These are phyloP conservation scores for Ustilago crameri DNA, from an alignment of 1,284 basidiomycete genomes.

Conservation along the genomic window DNA sequence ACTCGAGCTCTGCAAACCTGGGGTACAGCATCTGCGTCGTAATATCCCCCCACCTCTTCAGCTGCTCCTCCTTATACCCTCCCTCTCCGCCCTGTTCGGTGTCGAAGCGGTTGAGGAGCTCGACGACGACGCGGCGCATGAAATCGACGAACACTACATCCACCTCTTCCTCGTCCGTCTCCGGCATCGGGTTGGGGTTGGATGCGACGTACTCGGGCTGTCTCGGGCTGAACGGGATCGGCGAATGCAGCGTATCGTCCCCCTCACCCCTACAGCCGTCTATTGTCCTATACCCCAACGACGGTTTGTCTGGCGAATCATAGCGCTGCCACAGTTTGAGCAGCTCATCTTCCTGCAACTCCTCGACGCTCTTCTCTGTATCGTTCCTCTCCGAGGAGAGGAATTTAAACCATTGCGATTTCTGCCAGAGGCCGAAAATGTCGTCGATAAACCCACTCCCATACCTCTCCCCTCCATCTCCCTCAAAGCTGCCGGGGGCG, in stretches of 20 bases:
- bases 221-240: conserved; percentile 42
- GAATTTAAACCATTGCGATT: conserved; percentile 48
- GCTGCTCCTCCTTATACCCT: conserved; percentile 42
- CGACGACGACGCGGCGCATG: conserved; percentile 31
- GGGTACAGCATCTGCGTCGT: conserved; percentile 65
- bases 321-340: conserved; percentile 39
- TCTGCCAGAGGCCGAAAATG: conserved; percentile 47
- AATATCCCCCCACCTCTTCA: conserved; percentile 53
- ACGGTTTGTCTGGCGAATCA: conserved; percentile 45
- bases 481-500: conserved; percentile 34
- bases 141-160: conserved; percentile 55
- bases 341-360: conserved; percentile 42
- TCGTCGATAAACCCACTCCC: conserved; percentile 39
- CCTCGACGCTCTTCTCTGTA: conserved; percentile 36
- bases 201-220: conserved; percentile 65
- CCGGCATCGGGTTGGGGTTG: conserved; percentile 36
- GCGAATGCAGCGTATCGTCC: conserved; percentile 63
- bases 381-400: conserved; percentile 26
- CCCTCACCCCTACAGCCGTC: conserved; percentile 55
- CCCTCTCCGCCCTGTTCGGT: conserved; percentile 27
- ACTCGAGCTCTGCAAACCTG: conserved; percentile 51
- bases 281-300: conserved; percentile 66
- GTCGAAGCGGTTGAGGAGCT: conserved; percentile 49
- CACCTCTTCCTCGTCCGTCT: conserved; percentile 36
- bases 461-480: conserved; percentile 35